These are phyloP conservation scores for Canavalia ensiformis DNA, from an alignment of 306 rosid genomes.

Conservation along the genomic window DNA sequence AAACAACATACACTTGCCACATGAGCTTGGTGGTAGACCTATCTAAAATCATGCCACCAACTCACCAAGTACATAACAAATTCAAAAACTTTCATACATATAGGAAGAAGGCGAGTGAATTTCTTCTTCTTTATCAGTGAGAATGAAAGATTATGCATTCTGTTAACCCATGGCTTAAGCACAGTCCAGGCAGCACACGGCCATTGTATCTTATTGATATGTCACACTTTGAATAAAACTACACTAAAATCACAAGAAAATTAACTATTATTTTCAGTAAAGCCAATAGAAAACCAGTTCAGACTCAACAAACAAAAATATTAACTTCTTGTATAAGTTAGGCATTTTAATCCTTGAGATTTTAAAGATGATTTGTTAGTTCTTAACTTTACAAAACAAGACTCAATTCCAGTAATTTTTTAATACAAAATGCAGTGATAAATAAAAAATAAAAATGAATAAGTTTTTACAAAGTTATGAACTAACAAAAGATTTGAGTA, in stretches of 20 bases:
- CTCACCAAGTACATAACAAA: background rate
- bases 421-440: no score
- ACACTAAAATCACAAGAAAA: background rate
- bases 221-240: conserved; percentile 14
- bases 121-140: background rate
- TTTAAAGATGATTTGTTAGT: no score
- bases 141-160: background rate
- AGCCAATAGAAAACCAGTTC: conserved; percentile 34
- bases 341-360: no score
- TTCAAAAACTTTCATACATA: background rate
- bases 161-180: conserved; percentile 4
- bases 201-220: background rate
- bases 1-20: conserved; percentile 9
- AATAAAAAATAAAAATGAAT: no score
- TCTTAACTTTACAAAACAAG: no score
- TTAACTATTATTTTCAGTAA: background rate
- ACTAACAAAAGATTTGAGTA: no score
- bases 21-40: conserved; percentile 23
- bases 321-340: no score
- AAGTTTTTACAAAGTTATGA: no score
- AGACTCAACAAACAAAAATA: background rate
- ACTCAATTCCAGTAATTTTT: no score
- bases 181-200: conserved; percentile 5
- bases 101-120: background rate
- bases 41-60: background rate